A percentile compares a stretch with the other conserved stretches of the same genome.
Evolutionary conservation across 2,329 filamentous ascomycete genomes (phyloP).

Genomic region (Laburnicola sp.): DNA sequence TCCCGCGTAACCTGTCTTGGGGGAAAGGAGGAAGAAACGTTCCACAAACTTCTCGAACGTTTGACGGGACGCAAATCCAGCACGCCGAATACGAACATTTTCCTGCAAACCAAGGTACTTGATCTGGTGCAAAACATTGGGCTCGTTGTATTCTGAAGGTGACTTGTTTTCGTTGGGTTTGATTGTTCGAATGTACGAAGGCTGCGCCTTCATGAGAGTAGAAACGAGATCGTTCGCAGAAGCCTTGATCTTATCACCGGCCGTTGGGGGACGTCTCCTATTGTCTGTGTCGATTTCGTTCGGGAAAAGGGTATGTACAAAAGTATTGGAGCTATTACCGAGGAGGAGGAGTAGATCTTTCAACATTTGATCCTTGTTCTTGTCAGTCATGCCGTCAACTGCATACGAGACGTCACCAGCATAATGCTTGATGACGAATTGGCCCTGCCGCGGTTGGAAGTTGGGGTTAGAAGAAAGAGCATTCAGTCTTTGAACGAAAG

Average conservation of each 20-base stretch:
- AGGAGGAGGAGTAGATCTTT: slow-evolving; percentile 92
- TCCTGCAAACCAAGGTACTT: slow-evolving; percentile 99
- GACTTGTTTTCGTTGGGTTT: slow-evolving; percentile 99
- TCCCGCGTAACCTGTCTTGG: slow-evolving; percentile 92
- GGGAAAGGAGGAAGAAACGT: slow-evolving; percentile 91
- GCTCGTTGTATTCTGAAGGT: slow-evolving; percentile 84
- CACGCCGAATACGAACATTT: slow-evolving; percentile 94
- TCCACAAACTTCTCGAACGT: slow-evolving; percentile 98
- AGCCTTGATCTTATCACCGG: slow-evolving; percentile 91
- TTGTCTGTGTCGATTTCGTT: slow-evolving; percentile 94
- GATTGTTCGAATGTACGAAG: slow-evolving; percentile 97
- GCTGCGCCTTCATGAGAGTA: slow-evolving; percentile 95
- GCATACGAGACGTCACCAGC: slow-evolving; percentile 95
- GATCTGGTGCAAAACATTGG: slow-evolving; percentile 95
- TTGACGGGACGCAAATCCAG: slow-evolving; percentile 95
- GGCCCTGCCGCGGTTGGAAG: slow-evolving; percentile 87
- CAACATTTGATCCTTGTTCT: slow-evolving; percentile 96
- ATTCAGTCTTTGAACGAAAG: slow-evolving; percentile 91
- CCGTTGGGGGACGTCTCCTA: slow-evolving; percentile 87
- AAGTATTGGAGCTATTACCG: slow-evolving; percentile 78
- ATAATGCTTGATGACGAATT: slow-evolving; percentile 98
- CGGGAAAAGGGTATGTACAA: slow-evolving; percentile 87
- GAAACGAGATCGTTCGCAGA: slow-evolving; percentile 95
- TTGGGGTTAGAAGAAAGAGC: slow-evolving; percentile 85
- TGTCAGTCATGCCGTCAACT: slow-evolving; percentile 96